A percentile compares a stretch with the other conserved stretches of the same genome.
phyloP scores from a whole-genome alignment of 139 green algal species.

The Coelastrella sp. region DNA sequence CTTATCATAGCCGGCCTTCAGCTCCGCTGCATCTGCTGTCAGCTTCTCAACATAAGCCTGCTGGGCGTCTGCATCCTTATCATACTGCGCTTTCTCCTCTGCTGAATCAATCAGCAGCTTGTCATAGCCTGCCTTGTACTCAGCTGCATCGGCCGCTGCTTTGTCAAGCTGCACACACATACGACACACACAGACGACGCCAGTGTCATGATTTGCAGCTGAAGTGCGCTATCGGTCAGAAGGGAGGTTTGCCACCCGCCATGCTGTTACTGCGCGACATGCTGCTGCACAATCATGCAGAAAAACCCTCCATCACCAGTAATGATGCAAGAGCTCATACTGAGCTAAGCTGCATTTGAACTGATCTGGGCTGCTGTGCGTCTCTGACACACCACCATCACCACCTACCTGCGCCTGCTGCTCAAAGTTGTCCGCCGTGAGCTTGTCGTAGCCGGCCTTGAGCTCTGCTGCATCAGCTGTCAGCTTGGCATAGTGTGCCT shows the following conservation, averaged over 20 bases:
- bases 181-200: no score
- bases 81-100: constrained; percentile 39
- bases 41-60: constrained; percentile 8
- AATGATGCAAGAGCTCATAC: no score
- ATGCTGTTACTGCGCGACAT: no score
- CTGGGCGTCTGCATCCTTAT: constrained; percentile 8
- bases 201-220: no score
- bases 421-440: constrained; percentile 18
- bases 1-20: constrained; percentile 41
- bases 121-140: constrained; percentile 40
- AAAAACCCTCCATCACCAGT: no score
- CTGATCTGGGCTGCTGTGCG: no score
- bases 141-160: constrained; percentile 2
- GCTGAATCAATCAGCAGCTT: neutral
- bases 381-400: neutral
- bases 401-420: constrained; percentile 27
- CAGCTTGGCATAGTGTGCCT: constrained; percentile 33
- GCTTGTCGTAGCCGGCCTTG: constrained; percentile 44
- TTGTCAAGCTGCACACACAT: neutral
- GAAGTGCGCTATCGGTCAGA: no score
- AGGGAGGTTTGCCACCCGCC: no score
- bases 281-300: no score
- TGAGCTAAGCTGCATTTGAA: no score
- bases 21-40: constrained; percentile 28
- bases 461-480: constrained; percentile 37